These are phyloP conservation scores for Amphicarpaea edgeworthii DNA, from an alignment of 306 rosid species.

Conservation along the genomic window DNA sequence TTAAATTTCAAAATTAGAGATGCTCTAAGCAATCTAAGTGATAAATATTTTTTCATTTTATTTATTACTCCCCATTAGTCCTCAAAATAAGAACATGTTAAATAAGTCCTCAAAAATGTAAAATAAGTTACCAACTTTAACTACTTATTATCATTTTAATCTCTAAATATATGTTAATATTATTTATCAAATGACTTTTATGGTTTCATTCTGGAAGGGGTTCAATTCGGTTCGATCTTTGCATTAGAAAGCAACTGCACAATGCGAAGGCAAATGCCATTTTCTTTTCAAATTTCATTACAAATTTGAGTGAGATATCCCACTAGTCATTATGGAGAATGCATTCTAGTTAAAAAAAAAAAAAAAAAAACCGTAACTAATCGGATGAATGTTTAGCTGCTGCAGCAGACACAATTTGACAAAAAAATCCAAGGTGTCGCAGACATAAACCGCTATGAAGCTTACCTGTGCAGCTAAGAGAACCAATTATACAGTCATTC, in stretches of 20 bases:
- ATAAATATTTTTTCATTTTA: too few relatives aligned
- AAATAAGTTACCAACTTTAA: too few relatives aligned
- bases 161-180: too few relatives aligned
- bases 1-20: too few relatives aligned
- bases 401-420: slow-evolving; percentile 6
- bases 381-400: slow-evolving; percentile 4
- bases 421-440: slow-evolving; percentile 29
- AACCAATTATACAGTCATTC: slow-evolving; percentile 41
- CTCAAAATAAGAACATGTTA: too few relatives aligned
- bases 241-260: not conserved
- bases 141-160: too few relatives aligned
- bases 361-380: too few relatives aligned
- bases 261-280: slow-evolving; percentile 4
- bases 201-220: too few relatives aligned
- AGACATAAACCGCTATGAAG: slow-evolving; percentile 33
- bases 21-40: too few relatives aligned
- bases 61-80: too few relatives aligned
- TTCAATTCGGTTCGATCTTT: not conserved
- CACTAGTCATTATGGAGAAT: slow-evolving; percentile 12
- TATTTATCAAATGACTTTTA: not conserved
- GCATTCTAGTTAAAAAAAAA: slow-evolving; percentile 2
- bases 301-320: slow-evolving; percentile 7
- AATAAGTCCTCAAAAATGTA: too few relatives aligned
- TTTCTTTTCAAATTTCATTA: slow-evolving; percentile 12
- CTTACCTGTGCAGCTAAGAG: slow-evolving; percentile 28